Evolutionary conservation across 2,329 filamentous ascomycete genomes (phyloP), one percentile per base, ranked within the genome.

Genomic region (Trichoderma koningiopsis): DNA sequence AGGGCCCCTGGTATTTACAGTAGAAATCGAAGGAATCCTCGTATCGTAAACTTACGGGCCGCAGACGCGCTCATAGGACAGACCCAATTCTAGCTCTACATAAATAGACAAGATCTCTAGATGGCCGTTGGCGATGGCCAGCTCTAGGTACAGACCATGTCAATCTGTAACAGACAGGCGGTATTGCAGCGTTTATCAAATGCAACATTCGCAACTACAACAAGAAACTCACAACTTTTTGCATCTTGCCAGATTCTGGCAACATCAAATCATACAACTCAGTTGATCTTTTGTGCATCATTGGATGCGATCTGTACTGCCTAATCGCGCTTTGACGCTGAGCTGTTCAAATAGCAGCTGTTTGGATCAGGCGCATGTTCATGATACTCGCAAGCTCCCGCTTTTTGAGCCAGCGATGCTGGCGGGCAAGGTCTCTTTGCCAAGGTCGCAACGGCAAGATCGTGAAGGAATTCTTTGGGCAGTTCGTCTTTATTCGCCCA

Each of bases 381-480:
- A 49, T 49, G 47, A 24, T 49, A 49, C 5, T 49, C 11, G 47
- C 47, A 49, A 49, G n/a, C 13, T 11, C 47, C 47, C 13, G 22
- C n/a, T 5, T 24, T 49, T 3, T 1, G 1, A 49, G n/a, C 10
- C 10, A 24, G n/a, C 10, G n/a, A 14, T 49, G 4, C 8, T n/a
- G 22, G 1, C 22, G 47, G 47, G 3, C 11, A 11, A 49, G n/a
- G 8, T 24, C 61, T 64, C 61, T 40, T 64, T 13, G 49, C 33
- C 19, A 68, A 57, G 19, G 40, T 22, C 14, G 55, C 56, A n/a
- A 68, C 31, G 19, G 56, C 40, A n/a, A 68, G 37, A 35, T 60
- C 56, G 29, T 53, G 33, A 22, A 68, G 40, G 40, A 68, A 68
- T 35, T 68, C n/a, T 43, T 53, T 68, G 4, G 65, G 56, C 11